Evolutionary conservation across 345 rosid genomes (phyloP).

Genomic region (Eucalyptus pauciflora): DNA sequence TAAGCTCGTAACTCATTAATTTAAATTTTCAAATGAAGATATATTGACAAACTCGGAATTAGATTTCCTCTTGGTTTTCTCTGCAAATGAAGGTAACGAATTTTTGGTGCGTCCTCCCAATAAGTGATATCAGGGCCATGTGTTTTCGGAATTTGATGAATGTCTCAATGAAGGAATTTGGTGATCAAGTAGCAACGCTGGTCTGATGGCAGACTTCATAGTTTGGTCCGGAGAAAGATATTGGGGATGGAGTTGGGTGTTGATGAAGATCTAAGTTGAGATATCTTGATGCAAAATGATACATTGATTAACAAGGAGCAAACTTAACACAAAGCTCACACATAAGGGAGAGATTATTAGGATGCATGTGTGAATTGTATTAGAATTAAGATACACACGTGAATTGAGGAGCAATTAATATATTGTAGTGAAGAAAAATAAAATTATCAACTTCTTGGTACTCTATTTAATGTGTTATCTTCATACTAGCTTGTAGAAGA

Average conservation of each 20-base stretch:
- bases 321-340: not conserved
- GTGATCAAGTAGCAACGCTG: not conserved
- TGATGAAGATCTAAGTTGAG: not conserved
- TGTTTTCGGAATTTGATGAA: too few species aligned
- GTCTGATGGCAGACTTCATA: not conserved
- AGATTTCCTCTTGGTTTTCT: too few species aligned
- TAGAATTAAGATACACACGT: fast-evolving
- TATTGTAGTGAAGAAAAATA: too few species aligned
- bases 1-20: too few species aligned
- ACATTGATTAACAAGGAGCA: not conserved
- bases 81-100: not conserved
- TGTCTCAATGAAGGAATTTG: not conserved
- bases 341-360: not conserved
- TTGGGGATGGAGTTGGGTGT: not conserved
- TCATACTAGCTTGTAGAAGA: too few species aligned
- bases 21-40: too few species aligned
- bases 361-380: not conserved
- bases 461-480: too few species aligned
- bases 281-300: not conserved
- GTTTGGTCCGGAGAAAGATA: not conserved
- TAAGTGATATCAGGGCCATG: not conserved
- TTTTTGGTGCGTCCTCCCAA: not conserved
- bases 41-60: too few species aligned
- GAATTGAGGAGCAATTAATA: not conserved
- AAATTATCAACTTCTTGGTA: too few species aligned